phyloP scores from a whole-genome alignment of 2,329 filamentous ascomycete genomes.

The Cordyceps sp. region DNA sequence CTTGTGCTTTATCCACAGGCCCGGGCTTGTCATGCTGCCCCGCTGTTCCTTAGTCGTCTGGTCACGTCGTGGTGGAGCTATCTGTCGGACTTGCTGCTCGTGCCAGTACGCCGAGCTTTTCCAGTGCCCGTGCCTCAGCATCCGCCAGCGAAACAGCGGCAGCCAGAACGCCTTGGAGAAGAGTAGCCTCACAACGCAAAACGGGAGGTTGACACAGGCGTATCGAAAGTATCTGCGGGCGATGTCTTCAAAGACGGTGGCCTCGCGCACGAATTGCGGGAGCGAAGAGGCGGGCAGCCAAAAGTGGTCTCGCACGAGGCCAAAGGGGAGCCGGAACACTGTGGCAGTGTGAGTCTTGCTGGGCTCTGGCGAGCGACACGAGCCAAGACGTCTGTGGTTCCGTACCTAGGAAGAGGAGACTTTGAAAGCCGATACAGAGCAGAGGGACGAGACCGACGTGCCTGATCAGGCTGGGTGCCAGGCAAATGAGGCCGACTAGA shows the following conservation, averaged over 20 bases:
- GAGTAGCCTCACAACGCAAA: slow-evolving; percentile 56
- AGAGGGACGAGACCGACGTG: slow-evolving; percentile 48
- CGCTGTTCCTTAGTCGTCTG: slow-evolving; percentile 3
- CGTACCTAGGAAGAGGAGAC: slow-evolving; percentile 55
- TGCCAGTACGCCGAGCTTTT: slow-evolving; percentile 47
- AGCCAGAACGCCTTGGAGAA: slow-evolving; percentile 58
- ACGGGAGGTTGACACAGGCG: slow-evolving; percentile 56
- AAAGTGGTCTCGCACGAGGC: slow-evolving; percentile 10
- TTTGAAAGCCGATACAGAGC: slow-evolving; percentile 37
- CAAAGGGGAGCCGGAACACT: slow-evolving; percentile 1
- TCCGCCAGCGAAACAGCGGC: slow-evolving; percentile 59
- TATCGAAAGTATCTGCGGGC: slow-evolving; percentile 65
- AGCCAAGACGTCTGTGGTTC: too few species aligned
- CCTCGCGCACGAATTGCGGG: slow-evolving; percentile 48
- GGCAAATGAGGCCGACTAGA: slow-evolving; percentile 51
- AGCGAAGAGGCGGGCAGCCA: slow-evolving; percentile 11
- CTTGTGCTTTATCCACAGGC: slow-evolving; percentile 54
- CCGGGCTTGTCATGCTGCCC: slow-evolving; percentile 30
- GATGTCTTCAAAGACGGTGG: slow-evolving; percentile 61
- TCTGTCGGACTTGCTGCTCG: slow-evolving; percentile 22
- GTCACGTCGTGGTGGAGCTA: slow-evolving; percentile 3
- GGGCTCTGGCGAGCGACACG: too few species aligned
- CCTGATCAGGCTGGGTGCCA: slow-evolving; percentile 54
- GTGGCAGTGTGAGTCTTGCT: background rate
- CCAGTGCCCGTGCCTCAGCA: slow-evolving; percentile 55